phyloP scores from a whole-genome alignment of 2,329 filamentous ascomycete genomes.

The Onygenales sp. region DNA sequence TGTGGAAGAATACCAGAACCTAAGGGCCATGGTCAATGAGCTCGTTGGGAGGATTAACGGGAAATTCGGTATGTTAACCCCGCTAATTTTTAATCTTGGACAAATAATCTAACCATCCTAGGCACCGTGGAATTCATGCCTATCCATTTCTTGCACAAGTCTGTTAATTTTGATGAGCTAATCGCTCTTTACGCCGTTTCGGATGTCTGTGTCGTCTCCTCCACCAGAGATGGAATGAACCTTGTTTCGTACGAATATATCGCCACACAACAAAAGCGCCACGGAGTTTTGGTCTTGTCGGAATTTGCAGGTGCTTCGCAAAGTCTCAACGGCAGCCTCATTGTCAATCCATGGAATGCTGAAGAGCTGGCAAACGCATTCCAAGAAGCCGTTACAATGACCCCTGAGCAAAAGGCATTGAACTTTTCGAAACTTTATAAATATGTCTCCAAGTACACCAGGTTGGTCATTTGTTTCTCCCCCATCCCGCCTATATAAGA shows the following conservation, averaged over 20 bases:
- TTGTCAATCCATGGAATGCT: constrained; percentile 98
- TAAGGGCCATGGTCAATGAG: constrained; percentile 92
- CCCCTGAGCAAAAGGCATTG: constrained; percentile 69
- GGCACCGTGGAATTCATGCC: constrained; percentile 97
- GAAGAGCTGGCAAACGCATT: constrained; percentile 90
- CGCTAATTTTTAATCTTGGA: too few relatives aligned
- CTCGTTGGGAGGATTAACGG: constrained; percentile 95
- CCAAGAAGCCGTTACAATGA: constrained; percentile 95
- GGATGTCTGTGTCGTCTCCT: constrained; percentile 86
- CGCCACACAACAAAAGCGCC: constrained; percentile 78
- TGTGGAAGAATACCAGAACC: constrained; percentile 95
- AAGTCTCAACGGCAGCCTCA: constrained; percentile 82
- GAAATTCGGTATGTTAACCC: constrained; percentile 56
- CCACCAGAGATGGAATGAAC: constrained; percentile 98
- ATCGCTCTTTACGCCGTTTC: constrained; percentile 88
- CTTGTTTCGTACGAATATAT: constrained; percentile 98
- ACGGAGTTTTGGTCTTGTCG: constrained; percentile 89
- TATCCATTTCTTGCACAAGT: constrained; percentile 97
- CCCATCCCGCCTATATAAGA: too few relatives aligned
- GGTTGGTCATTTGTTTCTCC: constrained; percentile 30
- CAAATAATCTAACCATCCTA: constrained; percentile 14
- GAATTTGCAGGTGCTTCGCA: constrained; percentile 96
- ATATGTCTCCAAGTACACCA: constrained; percentile 97
- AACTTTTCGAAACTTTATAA: constrained; percentile 90
- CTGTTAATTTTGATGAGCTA: constrained; percentile 86